Evolutionary conservation across 1,284 basidiomycete genomes (phyloP), one percentile per base, ranked within the genome.

Genomic region (Coriolopsis trogii): DNA sequence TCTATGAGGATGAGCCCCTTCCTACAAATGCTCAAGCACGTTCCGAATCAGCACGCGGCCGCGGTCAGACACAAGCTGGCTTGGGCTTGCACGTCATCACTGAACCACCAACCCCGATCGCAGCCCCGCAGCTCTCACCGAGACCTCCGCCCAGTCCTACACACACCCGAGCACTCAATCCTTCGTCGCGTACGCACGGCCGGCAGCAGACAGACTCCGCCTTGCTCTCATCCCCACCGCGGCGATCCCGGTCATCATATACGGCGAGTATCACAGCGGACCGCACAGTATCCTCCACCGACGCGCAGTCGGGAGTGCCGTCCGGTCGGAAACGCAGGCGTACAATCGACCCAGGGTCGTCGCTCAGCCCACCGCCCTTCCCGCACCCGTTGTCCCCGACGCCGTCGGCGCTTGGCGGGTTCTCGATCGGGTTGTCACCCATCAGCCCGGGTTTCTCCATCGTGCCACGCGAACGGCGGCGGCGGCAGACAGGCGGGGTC

Each of bases 391-490:
- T 66, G 16, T 62, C 69, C 38, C 66, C 68, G 6, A 59, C 63
- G 53, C 60, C 50, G 40, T 53, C 65, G 8, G 62, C 64, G 23
- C 63, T 69, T 34, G 64, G 68, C 4, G 86, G 86, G 6, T 82
- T 90, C 68, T 83, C 85, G 56, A 89, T 89, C 56, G 87, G 87
- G 4, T 63, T 90, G 38, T 87, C 85, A 20, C 85, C 87, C 12
- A 72, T 86, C 47, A 87, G 85, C 62, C 87, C 87, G 25, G 87
- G 87, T 16, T 90, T 89, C 63, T 74, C 78, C 21, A 76, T 88
- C 46, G 73, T 82, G 40, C 84, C 84, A 23, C 67, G 72, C 41
- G 78, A 81, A 55, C 68, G 78, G 58, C 72, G 80, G 58, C 67
- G 80, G 61, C 51, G 60, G 31, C 31, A 40, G 12, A 55, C 53